These are phyloP conservation scores for Ophiostoma angusticollis DNA, from an alignment of 2,329 filamentous ascomycete genomes.

Conservation along the genomic window DNA sequence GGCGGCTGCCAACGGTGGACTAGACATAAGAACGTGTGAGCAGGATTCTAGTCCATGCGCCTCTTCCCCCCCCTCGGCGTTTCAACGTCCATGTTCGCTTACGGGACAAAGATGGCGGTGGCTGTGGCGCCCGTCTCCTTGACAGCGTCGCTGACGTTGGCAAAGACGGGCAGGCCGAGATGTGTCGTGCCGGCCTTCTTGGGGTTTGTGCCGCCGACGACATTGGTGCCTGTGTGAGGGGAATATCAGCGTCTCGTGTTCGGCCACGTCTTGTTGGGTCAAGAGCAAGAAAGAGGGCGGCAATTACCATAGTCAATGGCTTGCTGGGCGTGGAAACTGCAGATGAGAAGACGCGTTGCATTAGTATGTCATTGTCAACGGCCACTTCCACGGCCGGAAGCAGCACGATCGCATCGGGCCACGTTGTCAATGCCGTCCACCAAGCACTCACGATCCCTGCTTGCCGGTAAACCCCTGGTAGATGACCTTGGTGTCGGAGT, in stretches of 20 bases:
- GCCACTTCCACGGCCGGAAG: background rate
- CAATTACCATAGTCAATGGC: slow-evolving; percentile 90
- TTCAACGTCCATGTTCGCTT: slow-evolving; percentile 31
- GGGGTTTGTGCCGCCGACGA: slow-evolving; percentile 96
- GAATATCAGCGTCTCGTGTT: background rate
- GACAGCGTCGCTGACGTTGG: slow-evolving; percentile 73
- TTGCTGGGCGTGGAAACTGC: slow-evolving; percentile 90
- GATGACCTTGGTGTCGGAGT: slow-evolving; percentile 82
- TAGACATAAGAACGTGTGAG: slow-evolving; percentile 23
- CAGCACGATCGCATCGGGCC: background rate
- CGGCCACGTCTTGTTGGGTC: too few relatives aligned
- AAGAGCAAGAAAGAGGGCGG: background rate
- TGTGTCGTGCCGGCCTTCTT: slow-evolving; percentile 93
- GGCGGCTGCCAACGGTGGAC: slow-evolving; percentile 78
- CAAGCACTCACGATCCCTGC: slow-evolving; percentile 69
- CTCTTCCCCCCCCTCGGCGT: background rate
- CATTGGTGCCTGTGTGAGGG: slow-evolving; percentile 62
- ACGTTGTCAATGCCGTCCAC: too few relatives aligned
- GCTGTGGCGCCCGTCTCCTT: slow-evolving; percentile 84
- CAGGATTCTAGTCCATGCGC: background rate
- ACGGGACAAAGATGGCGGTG: slow-evolving; percentile 94
- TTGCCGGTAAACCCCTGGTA: slow-evolving; percentile 97
- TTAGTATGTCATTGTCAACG: background rate
- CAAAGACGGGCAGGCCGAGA: slow-evolving; percentile 86
- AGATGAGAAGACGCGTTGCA: background rate